phyloP scores from a whole-genome alignment of 2,329 filamentous ascomycete genomes.

The Bertia moriformis region DNA sequence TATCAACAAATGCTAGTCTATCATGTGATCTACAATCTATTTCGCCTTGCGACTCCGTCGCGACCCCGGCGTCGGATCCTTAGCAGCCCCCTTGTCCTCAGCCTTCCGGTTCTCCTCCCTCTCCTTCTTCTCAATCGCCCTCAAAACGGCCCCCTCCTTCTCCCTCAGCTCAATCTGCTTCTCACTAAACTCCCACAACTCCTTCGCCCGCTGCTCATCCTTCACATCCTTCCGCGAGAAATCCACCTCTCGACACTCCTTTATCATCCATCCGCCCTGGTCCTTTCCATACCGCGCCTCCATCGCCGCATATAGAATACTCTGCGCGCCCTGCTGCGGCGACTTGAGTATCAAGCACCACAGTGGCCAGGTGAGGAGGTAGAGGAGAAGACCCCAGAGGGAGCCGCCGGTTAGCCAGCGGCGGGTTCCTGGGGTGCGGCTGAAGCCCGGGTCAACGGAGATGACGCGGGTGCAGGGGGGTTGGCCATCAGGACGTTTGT shows the following conservation, averaged over 20 bases:
- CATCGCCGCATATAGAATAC: slow-evolving; percentile 74
- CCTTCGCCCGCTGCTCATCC: slow-evolving; percentile 68
- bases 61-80: background rate
- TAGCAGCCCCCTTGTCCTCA: background rate
- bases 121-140: slow-evolving; percentile 20
- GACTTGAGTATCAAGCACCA: slow-evolving; percentile 61
- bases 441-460: slow-evolving; percentile 73
- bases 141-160: slow-evolving; percentile 54
- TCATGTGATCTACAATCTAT: too few species aligned
- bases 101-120: slow-evolving; percentile 16
- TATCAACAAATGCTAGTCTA: too few species aligned
- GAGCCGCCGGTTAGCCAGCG: slow-evolving; percentile 78
- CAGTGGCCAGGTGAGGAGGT: slow-evolving; percentile 61
- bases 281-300: slow-evolving; percentile 55
- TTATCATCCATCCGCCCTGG: slow-evolving; percentile 59
- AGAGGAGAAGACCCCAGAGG: slow-evolving; percentile 63
- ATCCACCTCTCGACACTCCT: slow-evolving; percentile 71
- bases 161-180: slow-evolving; percentile 69
- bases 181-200: slow-evolving; percentile 81
- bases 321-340: slow-evolving; percentile 69
- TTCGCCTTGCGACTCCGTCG: background rate
- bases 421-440: slow-evolving; percentile 73
- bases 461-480: slow-evolving; percentile 74
- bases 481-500: slow-evolving; percentile 68
- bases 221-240: slow-evolving; percentile 59